These are phyloP conservation scores for Fusarium sp. DNA, from an alignment of 2,329 filamentous ascomycete species.

Conservation along the genomic window DNA sequence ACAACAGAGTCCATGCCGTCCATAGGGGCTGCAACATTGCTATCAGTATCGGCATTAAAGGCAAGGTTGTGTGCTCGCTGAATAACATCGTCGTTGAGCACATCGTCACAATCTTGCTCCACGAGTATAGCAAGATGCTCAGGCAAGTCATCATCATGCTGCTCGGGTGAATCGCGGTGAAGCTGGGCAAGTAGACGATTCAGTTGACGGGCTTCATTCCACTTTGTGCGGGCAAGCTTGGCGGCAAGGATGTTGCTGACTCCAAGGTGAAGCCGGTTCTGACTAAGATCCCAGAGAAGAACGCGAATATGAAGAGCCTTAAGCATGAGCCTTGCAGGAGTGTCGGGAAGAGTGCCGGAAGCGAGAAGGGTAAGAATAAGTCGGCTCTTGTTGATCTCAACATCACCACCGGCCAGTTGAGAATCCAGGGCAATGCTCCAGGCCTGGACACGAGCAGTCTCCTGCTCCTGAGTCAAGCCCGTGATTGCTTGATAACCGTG, in stretches of 20 bases:
- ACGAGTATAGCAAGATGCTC: constrained; percentile 82
- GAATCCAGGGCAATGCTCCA: constrained; percentile 96
- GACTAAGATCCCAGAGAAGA: constrained; percentile 82
- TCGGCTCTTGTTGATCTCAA: constrained; percentile 88
- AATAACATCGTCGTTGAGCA: constrained; percentile 81
- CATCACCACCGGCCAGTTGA: constrained; percentile 90
- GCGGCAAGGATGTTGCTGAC: constrained; percentile 78
- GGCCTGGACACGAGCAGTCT: constrained; percentile 86
- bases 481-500: constrained; percentile 83
- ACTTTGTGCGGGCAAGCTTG: constrained; percentile 80
- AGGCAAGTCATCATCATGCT: constrained; percentile 73
- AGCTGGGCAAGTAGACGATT: constrained; percentile 62
- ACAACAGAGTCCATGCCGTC: constrained; percentile 86
- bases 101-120: constrained; percentile 83
- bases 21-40: constrained; percentile 72
- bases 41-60: constrained; percentile 83
- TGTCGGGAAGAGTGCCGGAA: constrained; percentile 86
- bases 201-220: constrained; percentile 82
- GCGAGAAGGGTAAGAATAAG: constrained; percentile 88
- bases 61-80: constrained; percentile 91
- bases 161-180: constrained; percentile 57
- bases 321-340: constrained; percentile 86
- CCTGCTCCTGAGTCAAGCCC: constrained; percentile 85
- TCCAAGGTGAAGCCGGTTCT: constrained; percentile 73
- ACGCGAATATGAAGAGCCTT: constrained; percentile 94